Percentiles rank a stretch among this genome's conserved stretches.
Evolutionary conservation across 192 early-diverging fungal genomes (phyloP).

Genomic region (Lobosporangium transversale): DNA sequence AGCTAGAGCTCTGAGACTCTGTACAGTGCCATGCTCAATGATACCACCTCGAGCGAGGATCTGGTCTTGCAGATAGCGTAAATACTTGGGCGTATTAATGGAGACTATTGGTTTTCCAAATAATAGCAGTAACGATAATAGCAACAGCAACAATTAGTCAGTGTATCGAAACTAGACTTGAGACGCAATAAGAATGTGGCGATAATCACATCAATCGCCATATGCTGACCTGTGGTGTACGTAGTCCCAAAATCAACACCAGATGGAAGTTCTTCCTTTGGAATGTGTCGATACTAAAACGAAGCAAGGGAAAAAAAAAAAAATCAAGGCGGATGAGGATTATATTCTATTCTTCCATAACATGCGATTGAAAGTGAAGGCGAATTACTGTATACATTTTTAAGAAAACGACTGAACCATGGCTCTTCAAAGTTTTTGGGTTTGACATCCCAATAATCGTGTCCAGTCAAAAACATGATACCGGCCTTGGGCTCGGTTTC

Average conservation of each 20-base stretch:
- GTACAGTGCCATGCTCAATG: slow-evolving; percentile 47
- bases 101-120: slow-evolving; percentile 62
- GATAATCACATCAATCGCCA: too few species aligned
- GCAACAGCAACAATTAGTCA: too few species aligned
- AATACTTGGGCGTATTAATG: slow-evolving; percentile 74
- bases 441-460: slow-evolving; percentile 67
- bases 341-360: too few species aligned
- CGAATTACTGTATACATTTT: slow-evolving; percentile 54
- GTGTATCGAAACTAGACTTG: too few species aligned
- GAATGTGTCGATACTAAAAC: slow-evolving; percentile 55
- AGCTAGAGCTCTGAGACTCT: slow-evolving; percentile 62
- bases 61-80: slow-evolving; percentile 62
- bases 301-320: neutral
- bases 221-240: slow-evolving; percentile 70
- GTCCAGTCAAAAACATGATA: slow-evolving; percentile 60
- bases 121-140: too few species aligned
- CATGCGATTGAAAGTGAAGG: neutral
- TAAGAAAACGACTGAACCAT: slow-evolving; percentile 67
- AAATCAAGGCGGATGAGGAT: too few species aligned
- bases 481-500: slow-evolving; percentile 55
- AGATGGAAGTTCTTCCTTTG: slow-evolving; percentile 59
- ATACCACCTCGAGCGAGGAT: slow-evolving; percentile 64
- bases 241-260: slow-evolving; percentile 66
- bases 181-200: too few species aligned
- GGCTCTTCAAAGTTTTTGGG: slow-evolving; percentile 65